Base-by-base conservation (phyloP, 1,284 basidiomycete genomes). In the Hemileia vastatrix region DNA sequence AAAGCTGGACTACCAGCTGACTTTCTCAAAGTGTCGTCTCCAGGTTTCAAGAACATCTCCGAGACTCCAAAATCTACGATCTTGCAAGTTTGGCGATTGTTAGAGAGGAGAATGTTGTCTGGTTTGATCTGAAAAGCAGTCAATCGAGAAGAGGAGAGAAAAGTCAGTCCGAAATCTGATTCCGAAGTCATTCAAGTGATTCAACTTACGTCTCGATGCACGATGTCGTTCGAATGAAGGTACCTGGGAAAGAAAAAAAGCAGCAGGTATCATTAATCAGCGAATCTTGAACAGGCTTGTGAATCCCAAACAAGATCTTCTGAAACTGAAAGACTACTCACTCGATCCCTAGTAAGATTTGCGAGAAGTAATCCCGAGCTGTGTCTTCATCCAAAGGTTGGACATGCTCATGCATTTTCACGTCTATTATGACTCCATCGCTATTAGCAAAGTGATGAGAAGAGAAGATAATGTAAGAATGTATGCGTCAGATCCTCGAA, bases 51-150 rank as follows among this genome's bases (percentile, higher is more conserved):
- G n/a, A n/a, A 57, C 4, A n/a, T 31, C 33, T 57, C 56, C 31
- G n/a, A 23, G 15, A 57, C 45, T 6, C 56, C 56, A 31, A 57
- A 57, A 49, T 57, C 56, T 21, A 57, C 56, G 27, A 57, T 57
- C 47, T 57, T 57, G 33, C 56, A 57, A 2, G 32, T 3, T 23
- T 44, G 56, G n/a, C n/a, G n/a, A 24, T 48, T 36, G 4, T 19
- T 15, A 8, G 18, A 3, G n/a, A 48, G 18, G 9, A 57, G 27
- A 9, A 57, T 49, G 23, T 57, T 57, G 21, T 57, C 56, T 11
- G 56, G 56, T 49, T 57, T 57, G 24, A 57, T 57, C n/a, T n/a
- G n/a, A n/a, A n/a, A n/a, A n/a, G n/a, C n/a, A n/a, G n/a, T n/a
- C n/a, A n/a, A n/a, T n/a, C n/a, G n/a, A n/a, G n/a, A n/a, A n/a